A percentile compares a stretch with the other conserved stretches of the same genome.
These are phyloP conservation scores for Candida ovalis DNA, from an alignment of 805 yeast genomes.

Conservation along the genomic window DNA sequence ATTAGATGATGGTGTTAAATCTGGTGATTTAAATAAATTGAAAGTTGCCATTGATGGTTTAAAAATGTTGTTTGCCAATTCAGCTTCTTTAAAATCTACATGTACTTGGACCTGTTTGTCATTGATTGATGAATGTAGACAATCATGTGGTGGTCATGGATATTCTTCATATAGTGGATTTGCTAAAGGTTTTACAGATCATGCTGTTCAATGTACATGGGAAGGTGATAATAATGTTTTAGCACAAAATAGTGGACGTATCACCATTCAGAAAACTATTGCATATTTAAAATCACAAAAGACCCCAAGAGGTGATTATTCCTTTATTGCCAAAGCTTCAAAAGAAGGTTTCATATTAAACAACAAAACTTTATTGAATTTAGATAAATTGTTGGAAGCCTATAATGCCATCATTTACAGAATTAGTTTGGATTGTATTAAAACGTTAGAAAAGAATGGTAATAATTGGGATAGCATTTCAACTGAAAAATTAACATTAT, in stretches of 20 bases:
- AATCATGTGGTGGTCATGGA: conserved; percentile 95
- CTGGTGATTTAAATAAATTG: conserved; percentile 43
- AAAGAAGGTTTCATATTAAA: conserved; percentile 31
- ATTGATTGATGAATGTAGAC: conserved; percentile 85
- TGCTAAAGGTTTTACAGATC: conserved; percentile 83
- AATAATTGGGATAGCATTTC: conserved; percentile 45
- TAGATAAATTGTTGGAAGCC: conserved; percentile 34
- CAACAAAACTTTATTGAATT: conserved; percentile 27
- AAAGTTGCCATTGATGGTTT: conserved; percentile 51
- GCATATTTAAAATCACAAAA: conserved; percentile 37
- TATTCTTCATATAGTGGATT: conserved; percentile 90
- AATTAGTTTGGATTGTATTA: conserved; percentile 31
- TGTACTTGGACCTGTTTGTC: conserved; percentile 82
- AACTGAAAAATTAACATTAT: conserved; percentile 40
- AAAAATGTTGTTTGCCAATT: conserved; percentile 76
- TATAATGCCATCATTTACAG: conserved; percentile 40
- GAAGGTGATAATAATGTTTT: conserved; percentile 93
- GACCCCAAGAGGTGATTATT: conserved; percentile 42
- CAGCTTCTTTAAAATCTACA: conserved; percentile 86
- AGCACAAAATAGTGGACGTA: conserved; percentile 80
- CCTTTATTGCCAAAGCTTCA: conserved; percentile 29
- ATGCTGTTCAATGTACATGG: conserved; percentile 99
- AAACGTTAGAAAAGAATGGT: conserved; percentile 31
- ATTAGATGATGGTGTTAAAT: conserved; percentile 51
- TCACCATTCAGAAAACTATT: conserved; percentile 52